These are phyloP conservation scores for Vitis labrusca DNA, from an alignment of 164 flowering plant genomes.

Conservation along the genomic window DNA sequence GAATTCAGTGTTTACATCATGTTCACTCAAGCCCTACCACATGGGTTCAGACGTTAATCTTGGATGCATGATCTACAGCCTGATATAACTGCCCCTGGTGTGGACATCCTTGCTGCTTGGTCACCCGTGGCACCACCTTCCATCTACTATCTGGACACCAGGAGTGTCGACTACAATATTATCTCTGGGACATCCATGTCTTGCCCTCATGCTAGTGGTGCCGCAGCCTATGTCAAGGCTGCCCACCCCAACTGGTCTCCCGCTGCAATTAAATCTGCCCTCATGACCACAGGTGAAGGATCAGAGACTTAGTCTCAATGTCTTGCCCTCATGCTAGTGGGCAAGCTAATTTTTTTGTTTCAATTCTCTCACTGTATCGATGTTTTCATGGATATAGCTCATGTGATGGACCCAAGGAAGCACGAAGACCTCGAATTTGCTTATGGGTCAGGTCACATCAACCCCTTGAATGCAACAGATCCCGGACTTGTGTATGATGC, in stretches of 20 bases:
- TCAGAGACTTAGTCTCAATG: neutral
- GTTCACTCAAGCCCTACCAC: too few species aligned
- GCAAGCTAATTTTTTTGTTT: neutral
- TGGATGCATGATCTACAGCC: conserved; percentile 24
- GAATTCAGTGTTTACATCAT: too few species aligned
- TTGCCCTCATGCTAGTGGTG: conserved; percentile 47
- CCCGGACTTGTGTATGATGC: conserved; percentile 59
- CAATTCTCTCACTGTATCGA: neutral
- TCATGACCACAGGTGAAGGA: conserved; percentile 49
- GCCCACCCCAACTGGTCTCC: conserved; percentile 51
- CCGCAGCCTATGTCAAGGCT: conserved; percentile 47
- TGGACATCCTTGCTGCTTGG: conserved; percentile 43
- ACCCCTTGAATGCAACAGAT: conserved; percentile 37
- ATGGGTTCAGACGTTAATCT: neutral
- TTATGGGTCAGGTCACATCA: conserved; percentile 56
- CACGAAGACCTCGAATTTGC: conserved; percentile 43
- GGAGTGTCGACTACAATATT: conserved; percentile 33
- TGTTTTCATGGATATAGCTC: conserved; percentile 19
- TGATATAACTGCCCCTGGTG: conserved; percentile 43
- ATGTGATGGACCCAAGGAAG: conserved; percentile 28
- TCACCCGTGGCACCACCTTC: conserved; percentile 32
- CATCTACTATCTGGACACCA: conserved; percentile 7
- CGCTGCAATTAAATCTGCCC: conserved; percentile 51
- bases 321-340: too few species aligned
- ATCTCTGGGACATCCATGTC: conserved; percentile 57